A percentile compares a stretch with the other conserved stretches of the same genome.
Evolutionary conservation across 2,329 filamentous ascomycete genomes (phyloP).

Genomic region (Oidium heveae): DNA sequence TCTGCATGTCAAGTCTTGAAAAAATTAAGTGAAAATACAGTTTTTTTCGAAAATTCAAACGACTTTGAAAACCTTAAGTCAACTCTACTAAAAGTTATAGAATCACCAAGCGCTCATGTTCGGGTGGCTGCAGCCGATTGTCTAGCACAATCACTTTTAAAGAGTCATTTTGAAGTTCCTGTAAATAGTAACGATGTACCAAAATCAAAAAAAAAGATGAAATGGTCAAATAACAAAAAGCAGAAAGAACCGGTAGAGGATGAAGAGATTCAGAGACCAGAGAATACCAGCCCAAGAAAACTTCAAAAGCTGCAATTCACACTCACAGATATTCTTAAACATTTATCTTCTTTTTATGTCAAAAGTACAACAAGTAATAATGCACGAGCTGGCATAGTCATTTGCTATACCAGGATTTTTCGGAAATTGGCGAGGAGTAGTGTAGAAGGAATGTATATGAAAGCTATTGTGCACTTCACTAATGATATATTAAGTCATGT

Average conservation of each 20-base stretch:
- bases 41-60: slow-evolving; percentile 64
- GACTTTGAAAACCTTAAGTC: slow-evolving; percentile 79
- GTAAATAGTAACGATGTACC: slow-evolving; percentile 24
- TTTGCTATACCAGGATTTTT: slow-evolving; percentile 68
- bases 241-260: slow-evolving; percentile 51
- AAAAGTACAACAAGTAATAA: slow-evolving; percentile 55
- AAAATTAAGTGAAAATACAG: slow-evolving; percentile 42
- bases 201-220: slow-evolving; percentile 36
- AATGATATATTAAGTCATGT: slow-evolving; percentile 54
- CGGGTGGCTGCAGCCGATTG: slow-evolving; percentile 71
- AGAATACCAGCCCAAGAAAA: slow-evolving; percentile 53
- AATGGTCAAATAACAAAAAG: slow-evolving; percentile 34
- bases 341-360: slow-evolving; percentile 59
- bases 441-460: slow-evolving; percentile 62
- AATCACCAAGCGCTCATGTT: slow-evolving; percentile 49
- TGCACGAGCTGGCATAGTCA: slow-evolving; percentile 55
- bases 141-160: slow-evolving; percentile 59
- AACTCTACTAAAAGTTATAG: slow-evolving; percentile 64
- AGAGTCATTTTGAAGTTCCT: slow-evolving; percentile 44
- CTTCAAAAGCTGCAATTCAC: slow-evolving; percentile 47
- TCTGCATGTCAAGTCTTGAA: slow-evolving; percentile 59
- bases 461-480: slow-evolving; percentile 59
- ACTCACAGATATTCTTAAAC: slow-evolving; percentile 51
- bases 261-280: slow-evolving; percentile 37
- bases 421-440: slow-evolving; percentile 54